phyloP scores from a whole-genome alignment of 192 early-diverging fungal genomes.

The Coemansia sp. region DNA sequence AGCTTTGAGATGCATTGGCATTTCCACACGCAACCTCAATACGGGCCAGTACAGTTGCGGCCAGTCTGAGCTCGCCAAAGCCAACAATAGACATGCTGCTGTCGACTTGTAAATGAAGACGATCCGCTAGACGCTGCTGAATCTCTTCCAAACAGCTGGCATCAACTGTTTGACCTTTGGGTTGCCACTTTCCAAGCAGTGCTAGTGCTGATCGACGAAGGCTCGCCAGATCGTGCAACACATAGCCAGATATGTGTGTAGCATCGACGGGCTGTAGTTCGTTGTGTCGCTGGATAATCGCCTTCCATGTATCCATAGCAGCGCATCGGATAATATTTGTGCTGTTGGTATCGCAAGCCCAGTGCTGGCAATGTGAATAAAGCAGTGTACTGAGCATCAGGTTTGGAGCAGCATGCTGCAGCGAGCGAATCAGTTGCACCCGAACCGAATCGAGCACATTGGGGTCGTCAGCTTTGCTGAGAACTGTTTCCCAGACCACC shows the following conservation, averaged over 20 bases:
- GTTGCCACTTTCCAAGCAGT: conserved; percentile 33
- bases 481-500: conserved; percentile 54
- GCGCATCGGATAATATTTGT: conserved; percentile 26
- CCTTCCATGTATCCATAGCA: conserved; percentile 33
- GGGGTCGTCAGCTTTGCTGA: conserved; percentile 28
- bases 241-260: conserved; percentile 16
- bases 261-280: conserved; percentile 37
- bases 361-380: conserved; percentile 32
- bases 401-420: conserved; percentile 41
- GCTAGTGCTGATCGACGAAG: conserved; percentile 24
- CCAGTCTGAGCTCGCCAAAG: conserved; percentile 12
- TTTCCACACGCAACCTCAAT: conserved; percentile 15
- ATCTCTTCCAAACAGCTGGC: background rate
- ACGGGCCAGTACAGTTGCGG: conserved; percentile 22
- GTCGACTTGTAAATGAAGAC: conserved; percentile 6
- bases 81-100: background rate
- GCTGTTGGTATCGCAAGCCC: conserved; percentile 24
- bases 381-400: conserved; percentile 47
- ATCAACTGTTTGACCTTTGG: background rate
- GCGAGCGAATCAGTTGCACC: conserved; percentile 46
- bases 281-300: conserved; percentile 43
- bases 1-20: conserved; percentile 9
- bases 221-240: conserved; percentile 18
- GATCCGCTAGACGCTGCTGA: conserved; percentile 17
- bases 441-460: conserved; percentile 34